Base-by-base conservation (phyloP, 768 basidiomycete genomes). In the Infundibulicybe gibba region DNA sequence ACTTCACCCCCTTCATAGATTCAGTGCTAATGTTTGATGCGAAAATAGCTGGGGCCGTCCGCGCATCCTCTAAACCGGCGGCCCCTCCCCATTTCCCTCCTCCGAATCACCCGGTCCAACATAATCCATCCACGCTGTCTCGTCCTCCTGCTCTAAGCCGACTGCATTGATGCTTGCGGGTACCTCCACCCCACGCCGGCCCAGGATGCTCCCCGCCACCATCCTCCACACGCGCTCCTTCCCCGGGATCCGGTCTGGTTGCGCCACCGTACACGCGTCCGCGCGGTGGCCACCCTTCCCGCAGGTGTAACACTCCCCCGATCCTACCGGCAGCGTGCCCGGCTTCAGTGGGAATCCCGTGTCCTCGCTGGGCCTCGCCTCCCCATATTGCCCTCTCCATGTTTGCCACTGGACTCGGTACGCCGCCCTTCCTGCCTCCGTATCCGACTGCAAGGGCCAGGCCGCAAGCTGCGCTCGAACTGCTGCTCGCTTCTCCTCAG, bases 11-110 rank as follows among this genome's bases (percentile, higher is more conserved):
- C 25, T 25, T 25, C 8, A 8, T 4, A 25, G 3, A 25, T 8
- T 25, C 25, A 25, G 25, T 25, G 25, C 25, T 25, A 25, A 8
- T 25, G 25, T 25, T 25, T 25, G 25, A 25, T 25, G 25, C 25
- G 25, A 25, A 8, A 25, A 4, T 25, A 25, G 12, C 13, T 15
- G 16, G 53, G 59, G 52, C 43, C 45, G 40, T 46, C 55, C 34
- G 41, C 40, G 45, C 25, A 41, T 41, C 38, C 42, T 47, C 44
- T 59, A 63, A 9, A 41, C 44, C 40, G 53, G 52, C 51, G 47
- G 47, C 57, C 60, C 62, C 40, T 51, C 49, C 38, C 16, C 56
- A 25, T 57, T 59, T 52, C 57, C 59, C 52, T 57, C 25, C 25
- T 25, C 25, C 25, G 25, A 25, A 3, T 25, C 25, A 25, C 8